Evolutionary conservation across 805 yeast genomes (phyloP), one percentile per base, ranked within the genome.

Genomic region (Clavispora fructus): DNA sequence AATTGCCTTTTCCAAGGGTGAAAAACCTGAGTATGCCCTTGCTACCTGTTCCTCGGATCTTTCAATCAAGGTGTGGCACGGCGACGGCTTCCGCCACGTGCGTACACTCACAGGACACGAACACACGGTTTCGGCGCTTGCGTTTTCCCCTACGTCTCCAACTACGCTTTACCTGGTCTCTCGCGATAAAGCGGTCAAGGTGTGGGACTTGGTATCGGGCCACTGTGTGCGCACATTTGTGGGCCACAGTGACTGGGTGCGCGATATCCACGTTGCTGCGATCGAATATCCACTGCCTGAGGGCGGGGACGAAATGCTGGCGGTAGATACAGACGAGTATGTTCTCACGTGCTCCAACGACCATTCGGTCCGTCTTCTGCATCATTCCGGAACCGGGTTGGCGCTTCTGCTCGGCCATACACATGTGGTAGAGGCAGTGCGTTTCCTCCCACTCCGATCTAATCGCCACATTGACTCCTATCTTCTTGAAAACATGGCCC

Each of bases 241-340:
- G 13, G 92, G 91, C 1, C 97, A 91, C 63, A 77, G 87, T 9
- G 96, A 89, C 53, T 91, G 97, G 97, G 89, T 89, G 4, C 70
- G 96, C 47, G 71, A 79, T 10, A 52, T 89, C 2, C 88, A 82
- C 50, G 68, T 60, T 10, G 62, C 58, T 0, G 49, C 54, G 41
- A 39, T 56, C 23, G 53, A 60, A 41, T 40, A 54, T 7, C 44
- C 45, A 12, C 40, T 60, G 8, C 45, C 45, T 30, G 41, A 38
- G 16, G 59, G 72, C 1, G 62, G 68, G 17, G 35, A 31, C 28
- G 35, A 7, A 2, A 4, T n/a, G 17, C 17, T 6, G n/a, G 25
- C 23, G n/a, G 5, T 33, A 11, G 48, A 52, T 4, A 67, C 67
- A 38, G 84, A 83, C 2, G 83, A 80, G 40, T 85, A 75, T 51